These are phyloP conservation scores for Aspergillus wentii DNA, from an alignment of 495 filamentous ascomycete species.

Conservation along the genomic window DNA sequence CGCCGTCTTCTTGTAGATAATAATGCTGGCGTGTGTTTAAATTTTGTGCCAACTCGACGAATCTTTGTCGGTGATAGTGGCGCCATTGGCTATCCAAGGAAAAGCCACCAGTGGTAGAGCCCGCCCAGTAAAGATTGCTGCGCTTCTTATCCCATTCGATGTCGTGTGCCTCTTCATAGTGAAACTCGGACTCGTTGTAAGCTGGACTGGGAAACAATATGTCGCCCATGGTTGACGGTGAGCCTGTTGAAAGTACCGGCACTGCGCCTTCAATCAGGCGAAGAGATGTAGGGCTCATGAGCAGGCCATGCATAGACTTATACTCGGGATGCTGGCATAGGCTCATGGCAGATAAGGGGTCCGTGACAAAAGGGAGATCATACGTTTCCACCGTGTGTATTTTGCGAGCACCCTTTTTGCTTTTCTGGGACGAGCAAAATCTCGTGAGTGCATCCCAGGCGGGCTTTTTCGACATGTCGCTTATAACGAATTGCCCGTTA, in stretches of 20 bases:
- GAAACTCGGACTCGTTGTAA: constrained; percentile 4
- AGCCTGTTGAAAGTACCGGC: constrained; percentile 5
- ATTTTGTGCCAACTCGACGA: constrained; percentile 28
- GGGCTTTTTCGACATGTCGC: not conserved
- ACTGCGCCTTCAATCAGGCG: constrained; percentile 2
- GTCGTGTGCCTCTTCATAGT: constrained; percentile 30
- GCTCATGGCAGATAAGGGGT: constrained; percentile 1
- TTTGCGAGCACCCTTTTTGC: not conserved
- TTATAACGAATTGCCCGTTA: not conserved
- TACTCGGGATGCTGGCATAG: constrained; percentile 8
- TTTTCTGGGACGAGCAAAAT: constrained; percentile 1
- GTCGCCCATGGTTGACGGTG: constrained; percentile 6
- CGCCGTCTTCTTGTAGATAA: not conserved
- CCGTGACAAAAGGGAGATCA: constrained; percentile 5
- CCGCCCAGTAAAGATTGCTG: constrained; percentile 45
- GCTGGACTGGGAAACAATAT: constrained; percentile 7
- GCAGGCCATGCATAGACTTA: constrained; percentile 3
- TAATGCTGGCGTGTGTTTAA: not conserved
- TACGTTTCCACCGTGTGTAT: not conserved
- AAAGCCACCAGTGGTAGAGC: constrained; percentile 43
- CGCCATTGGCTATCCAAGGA: constrained; percentile 28
- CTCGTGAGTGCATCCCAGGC: constrained; percentile 5
- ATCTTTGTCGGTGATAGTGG: constrained; percentile 42
- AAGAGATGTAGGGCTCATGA: constrained; percentile 5
- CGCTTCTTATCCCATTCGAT: constrained; percentile 35